These are phyloP conservation scores for Pythium plurisporium DNA, from an alignment of 352 stramenopile species.

Conservation along the genomic window DNA sequence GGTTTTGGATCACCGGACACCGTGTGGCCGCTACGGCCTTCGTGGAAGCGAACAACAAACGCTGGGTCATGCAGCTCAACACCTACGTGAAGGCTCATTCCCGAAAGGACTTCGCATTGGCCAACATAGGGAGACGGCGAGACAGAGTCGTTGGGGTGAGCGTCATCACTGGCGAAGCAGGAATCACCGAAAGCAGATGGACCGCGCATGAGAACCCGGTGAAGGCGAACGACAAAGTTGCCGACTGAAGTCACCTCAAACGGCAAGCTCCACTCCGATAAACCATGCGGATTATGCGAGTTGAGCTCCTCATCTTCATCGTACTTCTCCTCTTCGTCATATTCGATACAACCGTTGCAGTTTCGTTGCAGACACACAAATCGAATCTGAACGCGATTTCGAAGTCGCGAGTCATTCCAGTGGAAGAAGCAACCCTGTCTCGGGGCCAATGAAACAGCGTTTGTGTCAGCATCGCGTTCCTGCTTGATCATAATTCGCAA, in stretches of 20 bases:
- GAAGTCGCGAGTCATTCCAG: constrained; percentile 64
- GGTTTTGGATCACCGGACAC: background rate
- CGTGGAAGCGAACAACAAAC: constrained; percentile 27
- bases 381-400: constrained; percentile 63
- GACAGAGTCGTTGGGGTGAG: constrained; percentile 13
- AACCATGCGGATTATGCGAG: constrained; percentile 6
- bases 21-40: constrained; percentile 5
- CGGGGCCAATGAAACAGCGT: constrained; percentile 37
- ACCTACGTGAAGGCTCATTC: constrained; percentile 50
- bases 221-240: constrained; percentile 74
- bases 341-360: constrained; percentile 1
- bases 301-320: background rate
- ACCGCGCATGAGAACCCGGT: constrained; percentile 44
- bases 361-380: constrained; percentile 37
- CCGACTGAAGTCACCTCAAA: constrained; percentile 78
- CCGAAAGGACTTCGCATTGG: constrained; percentile 11
- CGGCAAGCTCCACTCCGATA: constrained; percentile 70
- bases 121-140: constrained; percentile 15
- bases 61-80: constrained; percentile 80
- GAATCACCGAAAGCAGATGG: constrained; percentile 19
- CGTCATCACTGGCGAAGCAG: constrained; percentile 25
- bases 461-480: constrained; percentile 36
- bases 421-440: constrained; percentile 75
- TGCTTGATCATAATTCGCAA: constrained; percentile 71
- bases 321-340: constrained; percentile 7